Evolutionary conservation across 441 rosid genomes (phyloP).

Genomic region (Populus hybrid): DNA sequence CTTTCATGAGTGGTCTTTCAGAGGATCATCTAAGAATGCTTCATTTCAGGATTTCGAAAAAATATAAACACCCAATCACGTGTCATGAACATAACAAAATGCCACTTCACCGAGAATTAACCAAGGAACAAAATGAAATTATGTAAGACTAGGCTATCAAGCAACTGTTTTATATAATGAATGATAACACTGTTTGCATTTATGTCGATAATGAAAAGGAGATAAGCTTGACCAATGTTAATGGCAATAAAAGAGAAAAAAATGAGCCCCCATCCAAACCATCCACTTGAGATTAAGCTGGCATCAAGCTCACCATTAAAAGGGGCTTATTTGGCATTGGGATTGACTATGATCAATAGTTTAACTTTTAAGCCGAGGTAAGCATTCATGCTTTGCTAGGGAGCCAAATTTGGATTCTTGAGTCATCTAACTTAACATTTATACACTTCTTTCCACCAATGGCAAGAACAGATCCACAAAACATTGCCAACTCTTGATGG

Average conservation of each 20-base stretch:
- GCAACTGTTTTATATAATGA: not conserved
- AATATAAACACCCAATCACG: not conserved
- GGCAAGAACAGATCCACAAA: not conserved
- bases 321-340: not conserved
- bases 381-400: not conserved
- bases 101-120: not conserved
- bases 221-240: not conserved
- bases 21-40: not conserved
- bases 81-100: not conserved
- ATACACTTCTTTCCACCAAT: not conserved
- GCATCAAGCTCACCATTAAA: not conserved
- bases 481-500: not conserved
- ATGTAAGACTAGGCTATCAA: not conserved
- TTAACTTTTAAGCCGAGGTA: not conserved
- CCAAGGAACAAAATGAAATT: not conserved
- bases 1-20: not conserved
- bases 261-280: not conserved
- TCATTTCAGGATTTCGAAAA: not conserved
- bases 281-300: not conserved
- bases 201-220: not conserved
- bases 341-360: not conserved
- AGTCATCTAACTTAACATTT: not conserved
- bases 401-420: not conserved
- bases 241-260: not conserved
- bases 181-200: not conserved